phyloP scores from a whole-genome alignment of 2,329 filamentous ascomycete species.

The Fusarium mexicanum region DNA sequence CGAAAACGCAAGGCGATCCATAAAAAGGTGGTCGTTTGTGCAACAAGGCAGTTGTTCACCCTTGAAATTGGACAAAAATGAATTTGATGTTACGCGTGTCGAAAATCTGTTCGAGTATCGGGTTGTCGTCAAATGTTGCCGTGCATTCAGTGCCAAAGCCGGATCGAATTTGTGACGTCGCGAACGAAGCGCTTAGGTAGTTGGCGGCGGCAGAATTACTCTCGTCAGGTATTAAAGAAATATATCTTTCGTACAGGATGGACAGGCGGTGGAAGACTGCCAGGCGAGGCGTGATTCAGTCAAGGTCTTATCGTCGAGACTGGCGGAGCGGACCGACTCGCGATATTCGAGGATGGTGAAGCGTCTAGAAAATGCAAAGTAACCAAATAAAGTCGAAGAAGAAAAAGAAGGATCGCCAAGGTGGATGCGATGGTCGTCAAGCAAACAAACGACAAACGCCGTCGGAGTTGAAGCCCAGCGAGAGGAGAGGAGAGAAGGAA shows the following conservation, averaged over 20 bases:
- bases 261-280: conserved; percentile 3
- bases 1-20: conserved; percentile 44
- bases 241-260: not conserved
- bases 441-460: conserved; percentile 14
- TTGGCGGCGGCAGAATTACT: conserved; percentile 11
- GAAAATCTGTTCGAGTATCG: conserved; percentile 1
- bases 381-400: not conserved
- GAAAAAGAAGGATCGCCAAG: conserved; percentile 18
- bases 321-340: conserved; percentile 6
- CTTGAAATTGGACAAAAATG: conserved; percentile 9
- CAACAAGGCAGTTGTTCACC: conserved; percentile 22
- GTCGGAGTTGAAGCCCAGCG: not conserved
- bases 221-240: conserved; percentile 28
- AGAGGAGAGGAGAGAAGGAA: conserved; percentile 9
- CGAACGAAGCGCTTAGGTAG: conserved; percentile 6
- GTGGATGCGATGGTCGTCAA: conserved; percentile 18
- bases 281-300: conserved; percentile 35
- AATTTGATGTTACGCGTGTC: conserved; percentile 28
- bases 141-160: conserved; percentile 22
- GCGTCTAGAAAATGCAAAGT: not conserved
- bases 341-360: conserved; percentile 3
- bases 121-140: conserved; percentile 1
- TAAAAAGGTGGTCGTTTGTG: conserved; percentile 43
- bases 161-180: conserved; percentile 16
- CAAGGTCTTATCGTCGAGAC: conserved; percentile 17